Evolutionary conservation across 225 moss, liverwort and hornwort genomes (phyloP).

Genomic region (Ulota crispa): DNA sequence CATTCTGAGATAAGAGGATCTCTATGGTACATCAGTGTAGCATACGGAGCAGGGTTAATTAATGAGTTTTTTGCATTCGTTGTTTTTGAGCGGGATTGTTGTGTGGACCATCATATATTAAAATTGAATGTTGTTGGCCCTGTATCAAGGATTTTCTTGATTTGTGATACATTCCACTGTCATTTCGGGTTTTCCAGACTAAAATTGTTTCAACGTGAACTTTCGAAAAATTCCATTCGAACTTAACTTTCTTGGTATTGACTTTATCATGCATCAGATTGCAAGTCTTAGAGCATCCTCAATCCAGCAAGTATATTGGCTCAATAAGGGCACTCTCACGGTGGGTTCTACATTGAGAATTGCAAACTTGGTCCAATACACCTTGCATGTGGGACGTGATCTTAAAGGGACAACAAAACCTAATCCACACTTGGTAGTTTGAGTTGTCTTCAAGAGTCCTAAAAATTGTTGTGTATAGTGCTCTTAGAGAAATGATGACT

Average conservation of each 20-base stretch:
- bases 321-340: no score
- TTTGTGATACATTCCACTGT: neutral
- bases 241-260: conserved; percentile 14
- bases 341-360: no score
- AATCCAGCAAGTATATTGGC: conserved; percentile 28
- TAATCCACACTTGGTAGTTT: no score
- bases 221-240: neutral
- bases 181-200: neutral
- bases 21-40: neutral
- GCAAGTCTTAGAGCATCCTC: no score
- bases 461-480: no score
- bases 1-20: neutral
- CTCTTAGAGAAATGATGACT: no score
- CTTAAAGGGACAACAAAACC: no score
- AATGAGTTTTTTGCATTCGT: neutral
- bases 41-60: neutral
- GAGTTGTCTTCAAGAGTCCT: no score
- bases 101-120: neutral
- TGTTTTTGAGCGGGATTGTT: conserved; percentile 3
- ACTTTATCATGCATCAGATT: conserved; percentile 44
- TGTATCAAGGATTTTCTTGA: conserved; percentile 18
- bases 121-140: neutral
- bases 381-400: no score
- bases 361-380: no score
- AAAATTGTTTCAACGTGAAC: neutral